Percentiles rank a stretch among this genome's conserved stretches.
Evolutionary conservation across 306 rosid genomes (phyloP).

Genomic region (Lagenaria siceraria): DNA sequence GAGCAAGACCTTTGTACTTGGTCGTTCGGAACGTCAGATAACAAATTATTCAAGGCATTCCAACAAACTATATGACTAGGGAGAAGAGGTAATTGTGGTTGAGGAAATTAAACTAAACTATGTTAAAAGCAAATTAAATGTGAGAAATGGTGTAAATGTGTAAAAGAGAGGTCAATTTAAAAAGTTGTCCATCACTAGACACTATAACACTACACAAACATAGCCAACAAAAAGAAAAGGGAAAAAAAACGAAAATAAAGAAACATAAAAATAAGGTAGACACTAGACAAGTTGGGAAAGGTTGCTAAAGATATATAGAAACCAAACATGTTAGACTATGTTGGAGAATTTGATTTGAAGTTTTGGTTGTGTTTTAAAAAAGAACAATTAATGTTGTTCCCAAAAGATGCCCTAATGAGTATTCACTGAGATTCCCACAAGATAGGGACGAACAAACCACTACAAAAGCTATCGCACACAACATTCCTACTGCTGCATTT

Average conservation of each 20-base stretch:
- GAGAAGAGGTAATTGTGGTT: not conserved
- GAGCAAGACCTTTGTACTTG: too few relatives aligned
- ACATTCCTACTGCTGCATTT: not conserved
- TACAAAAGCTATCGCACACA: constrained; percentile 9
- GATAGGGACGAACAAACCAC: constrained; percentile 35
- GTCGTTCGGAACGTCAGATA: too few relatives aligned
- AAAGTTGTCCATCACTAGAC: not conserved
- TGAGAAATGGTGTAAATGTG: not conserved
- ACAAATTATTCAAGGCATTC: too few relatives aligned
- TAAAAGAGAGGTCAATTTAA: not conserved
- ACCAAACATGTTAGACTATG: not conserved
- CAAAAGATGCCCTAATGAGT: constrained; percentile 32
- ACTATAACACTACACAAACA: not conserved
- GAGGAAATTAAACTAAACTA: not conserved
- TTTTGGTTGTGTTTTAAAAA: not conserved
- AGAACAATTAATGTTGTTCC: not conserved
- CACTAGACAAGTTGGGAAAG: not conserved
- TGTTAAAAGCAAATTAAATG: not conserved
- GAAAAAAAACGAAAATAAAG: too few relatives aligned
- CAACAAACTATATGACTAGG: not conserved
- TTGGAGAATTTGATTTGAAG: not conserved
- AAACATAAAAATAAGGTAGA: not conserved
- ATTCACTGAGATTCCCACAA: constrained; percentile 44
- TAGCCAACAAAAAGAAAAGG: not conserved
- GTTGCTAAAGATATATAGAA: not conserved